Percentiles rank a stretch among this genome's conserved stretches.
Evolutionary conservation across 257 asterid genomes (phyloP).

Genomic region (Leptodermis oblonga): DNA sequence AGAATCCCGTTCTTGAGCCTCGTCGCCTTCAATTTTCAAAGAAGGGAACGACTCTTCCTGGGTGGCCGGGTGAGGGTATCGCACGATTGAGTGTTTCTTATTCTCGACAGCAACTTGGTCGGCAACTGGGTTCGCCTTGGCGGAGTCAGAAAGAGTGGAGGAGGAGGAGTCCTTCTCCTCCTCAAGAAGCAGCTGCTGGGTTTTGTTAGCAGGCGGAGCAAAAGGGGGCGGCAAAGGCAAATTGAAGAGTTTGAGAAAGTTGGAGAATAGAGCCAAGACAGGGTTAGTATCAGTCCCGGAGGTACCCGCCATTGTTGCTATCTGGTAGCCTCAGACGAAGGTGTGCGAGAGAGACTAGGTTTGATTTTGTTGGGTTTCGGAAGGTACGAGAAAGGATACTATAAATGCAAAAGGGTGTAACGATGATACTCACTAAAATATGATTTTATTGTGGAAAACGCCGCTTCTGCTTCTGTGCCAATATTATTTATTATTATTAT

Average conservation of each 20-base stretch:
- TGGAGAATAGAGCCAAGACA: conserved; percentile 34
- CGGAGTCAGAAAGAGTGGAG: conserved; percentile 17
- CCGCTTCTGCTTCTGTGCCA: too few relatives aligned
- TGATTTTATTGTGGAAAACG: conserved; percentile 5
- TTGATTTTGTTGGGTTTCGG: neutral
- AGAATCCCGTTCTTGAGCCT: conserved; percentile 35
- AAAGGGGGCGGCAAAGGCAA: conserved; percentile 38
- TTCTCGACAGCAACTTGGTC: conserved; percentile 22
- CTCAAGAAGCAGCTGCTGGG: conserved; percentile 16
- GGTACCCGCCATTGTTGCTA: conserved; percentile 5
- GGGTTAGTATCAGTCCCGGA: conserved; percentile 31
- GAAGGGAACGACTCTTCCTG: conserved; percentile 23
- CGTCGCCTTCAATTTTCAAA: conserved; percentile 53
- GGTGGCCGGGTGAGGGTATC: conserved; percentile 35
- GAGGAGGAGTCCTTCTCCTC: conserved; percentile 10
- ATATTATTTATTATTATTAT: too few relatives aligned
- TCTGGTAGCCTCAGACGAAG: neutral
- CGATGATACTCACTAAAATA: too few relatives aligned
- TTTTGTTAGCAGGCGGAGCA: conserved; percentile 5
- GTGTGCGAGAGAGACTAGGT: too few relatives aligned
- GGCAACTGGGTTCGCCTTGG: conserved; percentile 17
- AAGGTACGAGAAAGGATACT: neutral
- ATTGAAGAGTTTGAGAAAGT: conserved; percentile 43
- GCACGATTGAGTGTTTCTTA: conserved; percentile 27
- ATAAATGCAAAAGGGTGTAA: neutral